Evolutionary conservation across 2,329 filamentous ascomycete species (phyloP).

Genomic region (Ascosphaera apis): DNA sequence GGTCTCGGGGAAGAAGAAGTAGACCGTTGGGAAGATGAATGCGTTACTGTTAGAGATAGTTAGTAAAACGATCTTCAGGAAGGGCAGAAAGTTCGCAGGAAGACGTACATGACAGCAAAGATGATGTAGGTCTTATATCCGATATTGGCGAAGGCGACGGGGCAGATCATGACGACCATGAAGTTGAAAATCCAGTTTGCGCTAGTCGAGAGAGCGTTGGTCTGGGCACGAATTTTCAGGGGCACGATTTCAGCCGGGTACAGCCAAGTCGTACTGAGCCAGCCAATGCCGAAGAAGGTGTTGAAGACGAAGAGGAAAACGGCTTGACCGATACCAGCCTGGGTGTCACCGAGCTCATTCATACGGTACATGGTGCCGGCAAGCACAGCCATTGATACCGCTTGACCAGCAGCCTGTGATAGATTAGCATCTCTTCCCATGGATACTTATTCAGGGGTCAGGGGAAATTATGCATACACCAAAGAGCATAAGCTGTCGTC

Average conservation of each 20-base stretch:
- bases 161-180: constrained; percentile 16
- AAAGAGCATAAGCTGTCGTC: constrained; percentile 15
- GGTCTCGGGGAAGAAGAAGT: constrained; percentile 19
- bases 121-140: constrained; percentile 25
- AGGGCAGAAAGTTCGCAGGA: background rate
- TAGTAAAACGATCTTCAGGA: background rate
- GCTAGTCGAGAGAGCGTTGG: constrained; percentile 24
- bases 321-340: constrained; percentile 28
- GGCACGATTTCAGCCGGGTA: constrained; percentile 37
- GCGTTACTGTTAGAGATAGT: constrained; percentile 2
- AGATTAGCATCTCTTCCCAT: background rate
- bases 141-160: constrained; percentile 20
- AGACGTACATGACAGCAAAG: constrained; percentile 18
- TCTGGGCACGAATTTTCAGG: constrained; percentile 22
- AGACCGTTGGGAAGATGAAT: constrained; percentile 10
- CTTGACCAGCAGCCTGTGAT: constrained; percentile 8
- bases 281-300: constrained; percentile 36
- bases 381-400: constrained; percentile 15
- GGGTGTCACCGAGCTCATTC: constrained; percentile 18
- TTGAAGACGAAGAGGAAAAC: constrained; percentile 38
- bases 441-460: background rate
- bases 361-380: constrained; percentile 27
- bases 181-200: constrained; percentile 19
- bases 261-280: constrained; percentile 35
- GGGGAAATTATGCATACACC: constrained; percentile 5